Evolutionary conservation across 2,329 filamentous ascomycete species (phyloP).

Genomic region (Nigrograna mackinnonii): DNA sequence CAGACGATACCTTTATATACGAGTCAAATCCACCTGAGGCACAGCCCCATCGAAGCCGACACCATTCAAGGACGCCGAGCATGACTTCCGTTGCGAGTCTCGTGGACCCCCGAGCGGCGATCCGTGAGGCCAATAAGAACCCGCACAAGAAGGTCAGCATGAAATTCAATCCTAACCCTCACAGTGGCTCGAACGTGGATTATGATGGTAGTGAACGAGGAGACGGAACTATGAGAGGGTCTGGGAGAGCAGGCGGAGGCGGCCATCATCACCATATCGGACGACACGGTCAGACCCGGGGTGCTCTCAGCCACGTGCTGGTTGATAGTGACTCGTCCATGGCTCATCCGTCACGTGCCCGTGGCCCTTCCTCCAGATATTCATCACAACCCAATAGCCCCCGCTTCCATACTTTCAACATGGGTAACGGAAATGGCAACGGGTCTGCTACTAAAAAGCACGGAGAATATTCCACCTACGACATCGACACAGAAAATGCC

Average conservation of each 20-base stretch:
- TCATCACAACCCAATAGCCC: constrained; percentile 73
- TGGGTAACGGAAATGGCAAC: constrained; percentile 30
- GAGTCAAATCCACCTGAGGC: constrained; percentile 85
- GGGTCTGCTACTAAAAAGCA: constrained; percentile 54
- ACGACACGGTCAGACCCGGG: constrained; percentile 73
- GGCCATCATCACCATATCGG: constrained; percentile 81
- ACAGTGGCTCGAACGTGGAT: constrained; percentile 64
- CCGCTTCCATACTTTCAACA: constrained; percentile 52
- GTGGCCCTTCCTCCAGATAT: constrained; percentile 61
- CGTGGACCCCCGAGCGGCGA: constrained; percentile 58
- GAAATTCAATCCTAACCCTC: constrained; percentile 87
- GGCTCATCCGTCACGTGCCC: constrained; percentile 68
- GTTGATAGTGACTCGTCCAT: constrained; percentile 63
- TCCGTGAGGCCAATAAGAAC: constrained; percentile 65
- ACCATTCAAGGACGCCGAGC: constrained; percentile 82
- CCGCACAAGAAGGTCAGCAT: constrained; percentile 84
- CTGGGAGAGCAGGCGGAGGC: constrained; percentile 57
- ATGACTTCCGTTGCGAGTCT: constrained; percentile 79
- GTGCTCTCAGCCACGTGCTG: constrained; percentile 71
- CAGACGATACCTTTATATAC: constrained; percentile 98
- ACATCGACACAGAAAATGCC: constrained; percentile 77
- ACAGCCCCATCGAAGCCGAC: constrained; percentile 64
- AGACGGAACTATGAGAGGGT: constrained; percentile 45
- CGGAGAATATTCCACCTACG: constrained; percentile 70
- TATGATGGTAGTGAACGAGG: constrained; percentile 40